phyloP scores from a whole-genome alignment of 192 early-diverging fungal genomes.

The Backusella morwellensis region DNA sequence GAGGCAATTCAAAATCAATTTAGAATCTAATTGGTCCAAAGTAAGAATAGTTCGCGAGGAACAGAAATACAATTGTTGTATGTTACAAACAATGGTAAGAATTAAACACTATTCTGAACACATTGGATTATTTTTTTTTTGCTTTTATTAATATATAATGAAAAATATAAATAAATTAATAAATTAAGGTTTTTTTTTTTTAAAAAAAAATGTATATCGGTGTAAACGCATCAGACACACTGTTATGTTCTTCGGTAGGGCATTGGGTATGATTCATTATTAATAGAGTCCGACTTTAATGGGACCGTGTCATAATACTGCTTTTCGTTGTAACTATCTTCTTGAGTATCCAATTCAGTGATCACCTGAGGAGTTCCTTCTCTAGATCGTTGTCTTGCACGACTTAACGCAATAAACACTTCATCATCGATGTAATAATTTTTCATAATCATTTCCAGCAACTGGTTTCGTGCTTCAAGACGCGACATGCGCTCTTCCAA shows the following conservation, averaged over 20 bases:
- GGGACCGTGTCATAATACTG: background rate
- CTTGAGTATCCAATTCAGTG: background rate
- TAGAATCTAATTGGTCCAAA: too few species aligned
- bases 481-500: background rate
- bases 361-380: background rate
- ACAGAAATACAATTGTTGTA: too few species aligned
- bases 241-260: background rate
- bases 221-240: too few species aligned
- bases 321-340: background rate
- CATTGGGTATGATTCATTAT: background rate
- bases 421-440: conserved; percentile 1
- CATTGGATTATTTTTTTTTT: too few species aligned
- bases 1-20: too few species aligned
- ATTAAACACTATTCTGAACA: too few species aligned
- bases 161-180: too few species aligned
- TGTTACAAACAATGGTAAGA: too few species aligned
- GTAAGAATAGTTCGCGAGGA: too few species aligned
- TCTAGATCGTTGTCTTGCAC: background rate
- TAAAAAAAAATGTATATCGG: too few species aligned
- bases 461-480: background rate
- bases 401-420: background rate
- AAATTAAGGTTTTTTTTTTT: too few species aligned
- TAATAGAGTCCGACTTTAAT: background rate
- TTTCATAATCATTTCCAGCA: background rate
- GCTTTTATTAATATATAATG: too few species aligned